Percentiles rank a stretch among this genome's conserved stretches.
These are phyloP conservation scores for Gonapodya sp. DNA, from an alignment of 192 early-diverging fungal genomes.

Conservation along the genomic window DNA sequence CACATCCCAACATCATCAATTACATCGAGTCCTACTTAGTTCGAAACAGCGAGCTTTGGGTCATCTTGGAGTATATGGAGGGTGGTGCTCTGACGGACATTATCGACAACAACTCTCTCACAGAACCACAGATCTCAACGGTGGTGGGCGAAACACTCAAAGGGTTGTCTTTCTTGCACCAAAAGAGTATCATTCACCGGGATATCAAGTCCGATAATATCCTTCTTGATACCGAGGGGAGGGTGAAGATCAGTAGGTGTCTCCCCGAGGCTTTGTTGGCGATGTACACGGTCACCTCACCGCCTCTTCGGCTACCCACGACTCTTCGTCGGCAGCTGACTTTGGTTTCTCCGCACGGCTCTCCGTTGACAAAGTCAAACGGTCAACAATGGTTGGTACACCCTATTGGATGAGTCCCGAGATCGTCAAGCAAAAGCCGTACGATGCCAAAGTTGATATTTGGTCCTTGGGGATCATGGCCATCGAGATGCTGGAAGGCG, in stretches of 20 bases:
- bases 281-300: too few species aligned
- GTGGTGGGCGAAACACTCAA: slow-evolving; percentile 20
- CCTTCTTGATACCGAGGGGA: background rate
- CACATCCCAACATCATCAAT: slow-evolving; percentile 95
- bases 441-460: slow-evolving; percentile 45
- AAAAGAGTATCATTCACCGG: slow-evolving; percentile 4
- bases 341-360: slow-evolving; percentile 94
- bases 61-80: slow-evolving; percentile 99
- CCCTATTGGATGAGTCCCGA: slow-evolving; percentile 70
- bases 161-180: background rate
- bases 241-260: background rate
- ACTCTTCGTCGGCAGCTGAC: slow-evolving; percentile 55
- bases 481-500: slow-evolving; percentile 95
- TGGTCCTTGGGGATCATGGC: slow-evolving; percentile 97
- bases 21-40: slow-evolving; percentile 87
- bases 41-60: slow-evolving; percentile 78
- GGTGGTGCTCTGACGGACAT: slow-evolving; percentile 95
- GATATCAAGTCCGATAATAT: slow-evolving; percentile 7
- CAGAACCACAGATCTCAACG: slow-evolving; percentile 26
- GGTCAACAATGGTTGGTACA: slow-evolving; percentile 81
- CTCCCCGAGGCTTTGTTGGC: too few species aligned
- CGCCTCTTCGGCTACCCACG: too few species aligned
- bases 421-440: slow-evolving; percentile 73
- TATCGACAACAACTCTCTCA: slow-evolving; percentile 76
- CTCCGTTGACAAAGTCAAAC: slow-evolving; percentile 70